A percentile compares a stretch with the other conserved stretches of the same genome.
These are phyloP conservation scores for Hymenochaete sp. DNA, from an alignment of 1,284 basidiomycete species.

Conservation along the genomic window DNA sequence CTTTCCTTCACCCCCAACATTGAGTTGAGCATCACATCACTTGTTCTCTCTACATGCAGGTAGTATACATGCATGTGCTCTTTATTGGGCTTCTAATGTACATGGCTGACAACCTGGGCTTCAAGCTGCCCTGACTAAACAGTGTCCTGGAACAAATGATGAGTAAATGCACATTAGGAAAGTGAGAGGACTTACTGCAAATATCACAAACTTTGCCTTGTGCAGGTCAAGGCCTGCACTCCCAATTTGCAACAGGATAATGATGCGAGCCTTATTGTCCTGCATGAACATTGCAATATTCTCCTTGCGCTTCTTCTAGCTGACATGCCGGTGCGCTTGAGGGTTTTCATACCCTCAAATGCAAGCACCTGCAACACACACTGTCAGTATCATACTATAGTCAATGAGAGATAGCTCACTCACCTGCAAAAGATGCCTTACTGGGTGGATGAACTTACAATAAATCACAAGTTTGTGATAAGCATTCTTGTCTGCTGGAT, in stretches of 20 bases:
- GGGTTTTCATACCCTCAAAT: background rate
- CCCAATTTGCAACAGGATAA: background rate
- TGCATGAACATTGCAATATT: background rate
- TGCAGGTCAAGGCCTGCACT: background rate
- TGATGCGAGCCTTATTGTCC: background rate
- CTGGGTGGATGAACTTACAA: background rate
- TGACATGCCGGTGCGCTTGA: background rate
- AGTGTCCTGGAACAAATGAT: background rate
- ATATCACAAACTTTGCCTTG: background rate
- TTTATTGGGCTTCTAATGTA: no score
- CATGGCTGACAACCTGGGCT: no score
- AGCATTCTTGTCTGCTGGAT: background rate
- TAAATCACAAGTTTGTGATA: background rate
- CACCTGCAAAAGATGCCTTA: background rate
- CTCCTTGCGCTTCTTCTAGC: background rate
- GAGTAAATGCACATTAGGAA: background rate
- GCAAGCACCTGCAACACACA: background rate
- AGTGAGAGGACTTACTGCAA: background rate
- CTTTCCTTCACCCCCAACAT: no score
- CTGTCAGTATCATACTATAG: background rate
- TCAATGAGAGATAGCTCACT: no score
- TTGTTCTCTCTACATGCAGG: no score
- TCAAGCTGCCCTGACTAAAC: background rate
- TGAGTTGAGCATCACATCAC: no score
- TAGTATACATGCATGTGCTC: no score